Evolutionary conservation across 139 green algal species (phyloP).

Genomic region (Chlorella sp.): DNA sequence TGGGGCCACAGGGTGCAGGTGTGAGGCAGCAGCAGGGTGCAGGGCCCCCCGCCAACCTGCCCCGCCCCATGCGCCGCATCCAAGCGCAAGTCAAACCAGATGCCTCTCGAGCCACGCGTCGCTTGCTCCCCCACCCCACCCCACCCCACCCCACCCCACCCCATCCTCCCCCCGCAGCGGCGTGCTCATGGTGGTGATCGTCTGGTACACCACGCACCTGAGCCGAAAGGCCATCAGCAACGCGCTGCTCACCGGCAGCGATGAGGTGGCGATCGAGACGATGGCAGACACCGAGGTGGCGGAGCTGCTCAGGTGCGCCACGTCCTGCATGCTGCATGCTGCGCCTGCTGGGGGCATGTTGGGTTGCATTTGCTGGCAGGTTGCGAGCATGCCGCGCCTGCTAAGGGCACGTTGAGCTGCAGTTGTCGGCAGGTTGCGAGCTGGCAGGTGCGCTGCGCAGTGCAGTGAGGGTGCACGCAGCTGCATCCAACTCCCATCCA

Average conservation of each 20-base stretch:
- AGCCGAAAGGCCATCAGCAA: slow-evolving; percentile 32
- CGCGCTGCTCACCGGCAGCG: slow-evolving; percentile 29
- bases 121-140: neutral
- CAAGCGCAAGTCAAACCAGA: no score
- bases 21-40: no score
- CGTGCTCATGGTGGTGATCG: slow-evolving; percentile 42
- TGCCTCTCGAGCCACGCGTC: neutral
- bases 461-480: neutral
- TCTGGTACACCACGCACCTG: slow-evolving; percentile 64
- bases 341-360: neutral
- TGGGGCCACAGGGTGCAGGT: neutral
- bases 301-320: slow-evolving; percentile 26
- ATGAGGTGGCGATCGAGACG: slow-evolving; percentile 34
- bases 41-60: no score
- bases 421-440: neutral
- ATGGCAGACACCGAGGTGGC: slow-evolving; percentile 39
- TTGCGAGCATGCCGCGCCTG: no score
- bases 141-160: neutral
- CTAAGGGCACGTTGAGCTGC: neutral
- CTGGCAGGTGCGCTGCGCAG: no score
- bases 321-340: no score
- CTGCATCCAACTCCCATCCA: neutral
- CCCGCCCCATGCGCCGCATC: no score
- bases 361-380: neutral
- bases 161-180: neutral